These are phyloP conservation scores for Ministeria vibrans DNA, from an alignment of 78 protist genomes.

Conservation along the genomic window DNA sequence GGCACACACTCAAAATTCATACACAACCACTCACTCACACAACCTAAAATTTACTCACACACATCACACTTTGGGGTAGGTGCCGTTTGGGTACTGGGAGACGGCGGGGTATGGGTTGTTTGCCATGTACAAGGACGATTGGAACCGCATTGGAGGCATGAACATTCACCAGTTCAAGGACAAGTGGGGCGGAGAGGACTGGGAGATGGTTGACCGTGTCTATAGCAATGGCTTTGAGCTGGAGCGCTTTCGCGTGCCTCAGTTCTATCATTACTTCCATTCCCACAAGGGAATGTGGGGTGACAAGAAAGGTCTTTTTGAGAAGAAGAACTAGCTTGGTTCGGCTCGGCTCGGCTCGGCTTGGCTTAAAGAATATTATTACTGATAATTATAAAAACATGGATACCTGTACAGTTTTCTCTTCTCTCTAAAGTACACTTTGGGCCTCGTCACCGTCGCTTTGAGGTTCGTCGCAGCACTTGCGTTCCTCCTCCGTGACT, in stretches of 20 bases:
- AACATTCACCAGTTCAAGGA: not conserved
- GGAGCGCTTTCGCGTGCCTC: not conserved
- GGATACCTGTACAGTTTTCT: too few relatives aligned
- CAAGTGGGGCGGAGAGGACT: slow-evolving; percentile 15
- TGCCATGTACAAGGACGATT: not conserved
- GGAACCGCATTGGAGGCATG: slow-evolving; percentile 1
- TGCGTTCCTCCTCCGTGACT: too few relatives aligned
- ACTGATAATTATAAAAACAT: too few relatives aligned
- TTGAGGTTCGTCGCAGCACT: too few relatives aligned
- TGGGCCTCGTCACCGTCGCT: too few relatives aligned
- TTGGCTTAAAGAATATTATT: too few relatives aligned
- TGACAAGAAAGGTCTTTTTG: not conserved
- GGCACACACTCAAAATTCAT: not conserved
- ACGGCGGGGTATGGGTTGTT: not conserved
- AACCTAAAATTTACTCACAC: not conserved
- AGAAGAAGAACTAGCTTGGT: too few relatives aligned
- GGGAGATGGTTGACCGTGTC: slow-evolving; percentile 1
- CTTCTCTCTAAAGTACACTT: too few relatives aligned
- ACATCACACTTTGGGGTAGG: too few relatives aligned
- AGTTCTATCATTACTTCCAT: slow-evolving; percentile 11
- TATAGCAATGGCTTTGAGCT: not conserved
- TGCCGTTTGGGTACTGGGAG: slow-evolving; percentile 6
- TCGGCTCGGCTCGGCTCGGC: too few relatives aligned
- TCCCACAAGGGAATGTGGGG: slow-evolving; percentile 9
- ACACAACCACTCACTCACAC: not conserved